Percentiles rank a stretch among this genome's conserved stretches.
Evolutionary conservation across 257 asterid species (phyloP).

Genomic region (Nicotiana tabacum): DNA sequence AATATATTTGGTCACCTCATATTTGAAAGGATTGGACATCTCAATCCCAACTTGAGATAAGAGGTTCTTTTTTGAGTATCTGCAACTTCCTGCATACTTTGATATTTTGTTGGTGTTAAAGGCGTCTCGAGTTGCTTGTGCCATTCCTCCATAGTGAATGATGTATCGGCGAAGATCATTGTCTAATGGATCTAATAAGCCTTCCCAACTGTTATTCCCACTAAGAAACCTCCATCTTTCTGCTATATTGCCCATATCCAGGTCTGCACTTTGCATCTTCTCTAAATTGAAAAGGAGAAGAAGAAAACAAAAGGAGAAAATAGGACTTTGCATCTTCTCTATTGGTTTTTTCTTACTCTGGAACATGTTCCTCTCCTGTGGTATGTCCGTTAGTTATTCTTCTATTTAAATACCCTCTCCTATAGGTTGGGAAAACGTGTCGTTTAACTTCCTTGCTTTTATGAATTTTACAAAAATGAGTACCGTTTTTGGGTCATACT

Average conservation of each 20-base stretch:
- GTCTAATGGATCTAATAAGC: constrained; percentile 49
- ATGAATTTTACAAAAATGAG: too few species aligned
- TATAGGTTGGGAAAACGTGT: neutral
- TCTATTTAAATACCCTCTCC: neutral
- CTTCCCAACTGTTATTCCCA: constrained; percentile 44
- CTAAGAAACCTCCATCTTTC: constrained; percentile 45
- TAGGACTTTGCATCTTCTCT: neutral
- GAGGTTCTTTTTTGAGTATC: constrained; percentile 23
- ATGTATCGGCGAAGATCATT: constrained; percentile 43
- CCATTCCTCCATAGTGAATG: constrained; percentile 43
- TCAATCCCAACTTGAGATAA: constrained; percentile 32
- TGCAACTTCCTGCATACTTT: constrained; percentile 24
- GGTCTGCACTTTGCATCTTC: neutral
- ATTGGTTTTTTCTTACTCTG: neutral
- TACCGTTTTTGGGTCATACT: too few species aligned
- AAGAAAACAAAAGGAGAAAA: neutral
- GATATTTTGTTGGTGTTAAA: constrained; percentile 40
- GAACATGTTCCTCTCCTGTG: neutral
- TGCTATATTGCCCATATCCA: constrained; percentile 23
- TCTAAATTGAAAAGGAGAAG: neutral
- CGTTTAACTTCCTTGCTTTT: neutral
- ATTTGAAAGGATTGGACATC: constrained; percentile 31
- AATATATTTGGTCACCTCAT: constrained; percentile 37
- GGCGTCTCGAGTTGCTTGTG: constrained; percentile 52
- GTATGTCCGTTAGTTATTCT: neutral